Conservation (phyloP, 805 yeast species). For the Suhomyces canberraensis region DNA sequence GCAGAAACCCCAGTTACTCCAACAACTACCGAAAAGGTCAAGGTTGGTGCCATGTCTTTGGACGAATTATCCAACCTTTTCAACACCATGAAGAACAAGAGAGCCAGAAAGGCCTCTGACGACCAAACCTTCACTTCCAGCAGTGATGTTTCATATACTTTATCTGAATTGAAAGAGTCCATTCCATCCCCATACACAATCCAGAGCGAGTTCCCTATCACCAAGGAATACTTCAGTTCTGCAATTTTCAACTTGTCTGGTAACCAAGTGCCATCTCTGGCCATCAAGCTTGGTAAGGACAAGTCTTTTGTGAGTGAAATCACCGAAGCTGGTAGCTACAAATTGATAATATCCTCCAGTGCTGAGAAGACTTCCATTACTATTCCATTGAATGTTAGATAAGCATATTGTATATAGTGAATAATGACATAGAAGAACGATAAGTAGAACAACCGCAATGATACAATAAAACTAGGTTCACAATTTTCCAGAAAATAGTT, state of each 20-base stretch:
- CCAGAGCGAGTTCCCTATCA: slow-evolving; percentile 23
- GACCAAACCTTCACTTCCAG: slow-evolving; percentile 14
- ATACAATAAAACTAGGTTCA: no score
- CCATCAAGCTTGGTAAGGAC: slow-evolving; percentile 18
- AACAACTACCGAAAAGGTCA: slow-evolving; percentile 7
- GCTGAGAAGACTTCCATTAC: slow-evolving; percentile 20
- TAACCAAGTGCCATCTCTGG: slow-evolving; percentile 23
- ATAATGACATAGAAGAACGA: no score
- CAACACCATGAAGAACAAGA: slow-evolving; percentile 20
- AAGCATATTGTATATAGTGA: neutral
- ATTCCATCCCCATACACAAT: slow-evolving; percentile 25
- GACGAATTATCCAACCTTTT: slow-evolving; percentile 38
- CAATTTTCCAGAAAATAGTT: no score
- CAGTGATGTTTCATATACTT: slow-evolving; percentile 19
- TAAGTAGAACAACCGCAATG: no score
- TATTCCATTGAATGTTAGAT: slow-evolving; percentile 14
- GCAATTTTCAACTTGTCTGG: slow-evolving; percentile 31
- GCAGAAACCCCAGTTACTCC: slow-evolving; percentile 2
- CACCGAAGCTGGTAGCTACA: slow-evolving; percentile 23
- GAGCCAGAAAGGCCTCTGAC: slow-evolving; percentile 2
- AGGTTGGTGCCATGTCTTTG: slow-evolving; percentile 31
- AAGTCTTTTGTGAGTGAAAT: slow-evolving; percentile 15
- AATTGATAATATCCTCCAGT: slow-evolving; percentile 26
- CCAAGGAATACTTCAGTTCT: slow-evolving; percentile 21
- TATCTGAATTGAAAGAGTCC: slow-evolving; percentile 30